Conservation (phyloP, 371 early-diverging fungal species). For the Rhizopus delemar region DNA sequence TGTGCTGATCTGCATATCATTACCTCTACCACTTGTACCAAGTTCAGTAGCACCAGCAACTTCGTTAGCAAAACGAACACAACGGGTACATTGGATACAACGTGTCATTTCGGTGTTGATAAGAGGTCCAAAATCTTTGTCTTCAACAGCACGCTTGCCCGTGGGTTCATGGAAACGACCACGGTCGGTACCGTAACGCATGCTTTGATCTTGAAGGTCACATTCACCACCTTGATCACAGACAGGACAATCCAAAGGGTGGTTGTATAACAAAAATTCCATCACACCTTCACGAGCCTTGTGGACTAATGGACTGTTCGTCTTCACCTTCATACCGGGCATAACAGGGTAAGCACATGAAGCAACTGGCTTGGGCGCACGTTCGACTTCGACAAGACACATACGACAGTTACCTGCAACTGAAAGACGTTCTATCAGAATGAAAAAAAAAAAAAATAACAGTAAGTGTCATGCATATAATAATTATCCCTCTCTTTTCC, state of each 20-base stretch:
- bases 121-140: conserved; percentile 96
- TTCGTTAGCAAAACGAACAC: conserved; percentile 97
- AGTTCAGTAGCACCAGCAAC: conserved; percentile 95
- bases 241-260: conserved; percentile 97
- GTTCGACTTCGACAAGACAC: conserved; percentile 97
- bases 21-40: conserved; percentile 95
- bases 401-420: conserved; percentile 99
- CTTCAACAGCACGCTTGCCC: conserved; percentile 95
- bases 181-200: conserved; percentile 95
- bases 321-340: conserved; percentile 97
- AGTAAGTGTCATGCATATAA: neutral
- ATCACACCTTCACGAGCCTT: conserved; percentile 98
- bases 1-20: conserved; percentile 97
- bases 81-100: conserved; percentile 99
- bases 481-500: neutral
- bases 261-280: conserved; percentile 97
- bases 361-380: conserved; percentile 93
- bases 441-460: neutral
- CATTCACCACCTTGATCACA: conserved; percentile 99
- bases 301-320: conserved; percentile 91
- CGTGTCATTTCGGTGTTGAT: conserved; percentile 96
- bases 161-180: conserved; percentile 83
- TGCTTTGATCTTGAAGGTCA: conserved; percentile 96
- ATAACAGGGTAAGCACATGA: conserved; percentile 97
- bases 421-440: conserved; percentile 72